Conservation (phyloP, 2,329 filamentous ascomycete genomes). For the Penicillium nordicum region DNA sequence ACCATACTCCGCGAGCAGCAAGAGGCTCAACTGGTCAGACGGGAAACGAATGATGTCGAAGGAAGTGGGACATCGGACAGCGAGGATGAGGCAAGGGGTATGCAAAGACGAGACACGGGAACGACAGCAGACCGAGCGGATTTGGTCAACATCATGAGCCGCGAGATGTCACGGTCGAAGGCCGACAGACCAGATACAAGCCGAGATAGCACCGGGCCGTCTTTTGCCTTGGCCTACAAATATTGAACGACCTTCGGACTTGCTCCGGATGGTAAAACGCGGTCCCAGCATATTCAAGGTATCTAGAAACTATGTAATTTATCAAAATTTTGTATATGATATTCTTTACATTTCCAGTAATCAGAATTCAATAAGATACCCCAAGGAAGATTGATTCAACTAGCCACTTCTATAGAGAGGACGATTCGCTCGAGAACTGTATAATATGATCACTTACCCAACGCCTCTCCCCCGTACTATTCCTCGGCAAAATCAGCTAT, state of each 20-base stretch:
- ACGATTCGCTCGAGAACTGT: neutral
- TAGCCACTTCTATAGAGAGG: neutral
- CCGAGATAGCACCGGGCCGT: slow-evolving; percentile 11
- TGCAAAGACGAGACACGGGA: slow-evolving; percentile 1
- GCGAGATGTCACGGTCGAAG: slow-evolving; percentile 12
- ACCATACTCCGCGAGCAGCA: slow-evolving; percentile 7
- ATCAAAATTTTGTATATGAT: neutral
- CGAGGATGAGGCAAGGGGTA: neutral
- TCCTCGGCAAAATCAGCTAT: neutral
- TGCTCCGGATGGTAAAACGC: neutral
- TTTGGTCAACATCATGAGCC: slow-evolving; percentile 8
- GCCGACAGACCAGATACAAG: neutral
- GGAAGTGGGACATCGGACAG: neutral
- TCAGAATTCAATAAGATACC: neutral
- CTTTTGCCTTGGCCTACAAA: slow-evolving; percentile 14
- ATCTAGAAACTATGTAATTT: neutral
- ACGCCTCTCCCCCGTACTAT: neutral
- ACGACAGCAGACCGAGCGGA: slow-evolving; percentile 4
- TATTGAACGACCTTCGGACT: neutral
- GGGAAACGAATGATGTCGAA: neutral
- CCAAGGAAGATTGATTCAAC: neutral
- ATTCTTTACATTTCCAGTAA: neutral
- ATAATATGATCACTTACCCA: neutral
- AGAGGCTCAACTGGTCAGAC: neutral
- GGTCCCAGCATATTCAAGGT: too few relatives aligned